These are phyloP conservation scores for Lolium multiflorum DNA, from an alignment of 176 grass and related monocot genomes.

Conservation along the genomic window DNA sequence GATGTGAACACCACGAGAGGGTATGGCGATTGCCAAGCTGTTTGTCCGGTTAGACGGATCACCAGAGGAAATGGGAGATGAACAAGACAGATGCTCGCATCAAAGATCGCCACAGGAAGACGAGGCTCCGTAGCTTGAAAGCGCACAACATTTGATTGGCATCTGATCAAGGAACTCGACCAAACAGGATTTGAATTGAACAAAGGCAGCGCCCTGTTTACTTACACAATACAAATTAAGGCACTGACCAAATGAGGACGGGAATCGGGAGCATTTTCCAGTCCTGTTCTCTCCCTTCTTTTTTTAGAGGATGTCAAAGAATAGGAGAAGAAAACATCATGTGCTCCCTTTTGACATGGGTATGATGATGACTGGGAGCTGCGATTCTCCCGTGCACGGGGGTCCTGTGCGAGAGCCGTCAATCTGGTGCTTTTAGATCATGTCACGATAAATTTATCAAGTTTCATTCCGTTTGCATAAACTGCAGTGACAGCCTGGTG, in stretches of 20 bases:
- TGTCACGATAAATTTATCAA: too few relatives aligned
- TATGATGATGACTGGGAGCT: too few relatives aligned
- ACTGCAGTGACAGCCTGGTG: too few relatives aligned
- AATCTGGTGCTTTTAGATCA: too few relatives aligned
- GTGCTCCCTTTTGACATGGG: background rate
- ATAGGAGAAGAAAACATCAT: background rate
- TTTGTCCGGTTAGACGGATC: background rate
- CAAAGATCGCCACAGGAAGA: conserved; percentile 38
- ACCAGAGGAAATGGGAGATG: conserved; percentile 58
- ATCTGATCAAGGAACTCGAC: background rate
- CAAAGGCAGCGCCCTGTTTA: background rate
- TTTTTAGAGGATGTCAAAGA: conserved; percentile 47
- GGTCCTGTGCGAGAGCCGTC: too few relatives aligned
- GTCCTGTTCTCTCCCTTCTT: background rate
- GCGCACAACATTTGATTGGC: conserved; percentile 41
- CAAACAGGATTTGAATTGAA: background rate
- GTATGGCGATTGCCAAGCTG: background rate
- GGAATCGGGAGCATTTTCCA: background rate
- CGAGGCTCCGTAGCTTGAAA: conserved; percentile 44
- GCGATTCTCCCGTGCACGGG: too few relatives aligned
- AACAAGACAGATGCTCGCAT: conserved; percentile 3
- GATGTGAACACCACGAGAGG: background rate
- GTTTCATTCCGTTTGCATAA: too few relatives aligned
- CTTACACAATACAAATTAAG: background rate
- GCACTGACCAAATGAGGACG: background rate